phyloP scores from a whole-genome alignment of 768 basidiomycete genomes.

The Boletellus sp. region DNA sequence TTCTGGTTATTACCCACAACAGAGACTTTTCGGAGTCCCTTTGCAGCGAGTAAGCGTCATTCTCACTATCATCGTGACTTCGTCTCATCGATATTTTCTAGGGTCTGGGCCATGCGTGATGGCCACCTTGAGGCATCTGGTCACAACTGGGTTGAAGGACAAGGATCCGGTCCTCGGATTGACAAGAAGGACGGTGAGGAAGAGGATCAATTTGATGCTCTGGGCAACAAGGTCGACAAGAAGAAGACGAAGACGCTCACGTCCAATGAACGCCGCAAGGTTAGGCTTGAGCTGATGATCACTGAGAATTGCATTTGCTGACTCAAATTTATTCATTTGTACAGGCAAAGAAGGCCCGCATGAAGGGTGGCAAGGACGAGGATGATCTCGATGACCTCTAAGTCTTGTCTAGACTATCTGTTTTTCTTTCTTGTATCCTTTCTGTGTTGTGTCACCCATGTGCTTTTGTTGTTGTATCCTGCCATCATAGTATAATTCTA shows the following conservation, averaged over 20 bases:
- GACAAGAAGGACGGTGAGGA: conserved; percentile 93
- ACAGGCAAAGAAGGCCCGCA: conserved; percentile 89
- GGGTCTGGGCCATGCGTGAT: conserved; percentile 99
- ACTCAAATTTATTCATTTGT: conserved; percentile 2
- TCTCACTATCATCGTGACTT: neutral
- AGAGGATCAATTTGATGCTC: conserved; percentile 89
- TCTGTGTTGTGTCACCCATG: conserved; percentile 13
- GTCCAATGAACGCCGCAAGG: conserved; percentile 79
- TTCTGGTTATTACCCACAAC: conserved; percentile 96
- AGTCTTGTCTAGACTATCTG: conserved; percentile 14
- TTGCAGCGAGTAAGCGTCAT: conserved; percentile 67
- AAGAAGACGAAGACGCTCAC: conserved; percentile 88
- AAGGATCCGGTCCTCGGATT: conserved; percentile 91
- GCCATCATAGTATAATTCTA: conserved; percentile 17
- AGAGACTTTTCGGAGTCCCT: conserved; percentile 98
- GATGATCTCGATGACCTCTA: conserved; percentile 64
- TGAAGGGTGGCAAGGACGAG: conserved; percentile 79
- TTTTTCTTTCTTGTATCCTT: conserved; percentile 11
- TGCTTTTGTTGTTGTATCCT: conserved; percentile 15
- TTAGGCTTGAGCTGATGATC: conserved; percentile 26
- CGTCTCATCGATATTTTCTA: conserved; percentile 12
- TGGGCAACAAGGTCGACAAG: conserved; percentile 93
- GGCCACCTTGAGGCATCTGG: conserved; percentile 95
- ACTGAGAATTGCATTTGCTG: conserved; percentile 5
- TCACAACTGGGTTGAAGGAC: conserved; percentile 99